Conservation (phyloP, 176 grass and related monocot genomes). For the Lolium perenne region DNA sequence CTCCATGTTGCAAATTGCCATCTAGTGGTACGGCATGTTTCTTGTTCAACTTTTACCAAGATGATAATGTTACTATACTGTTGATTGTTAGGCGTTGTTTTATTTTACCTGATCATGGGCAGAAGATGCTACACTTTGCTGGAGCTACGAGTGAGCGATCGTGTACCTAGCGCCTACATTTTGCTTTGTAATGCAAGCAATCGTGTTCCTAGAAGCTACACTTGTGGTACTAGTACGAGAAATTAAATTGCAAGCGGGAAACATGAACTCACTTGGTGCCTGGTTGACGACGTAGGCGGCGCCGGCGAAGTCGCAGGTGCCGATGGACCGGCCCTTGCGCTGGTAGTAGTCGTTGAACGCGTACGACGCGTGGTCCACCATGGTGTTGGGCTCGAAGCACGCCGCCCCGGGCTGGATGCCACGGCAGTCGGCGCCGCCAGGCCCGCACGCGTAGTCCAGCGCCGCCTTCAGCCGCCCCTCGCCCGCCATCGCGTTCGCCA, state of each 20-base stretch:
- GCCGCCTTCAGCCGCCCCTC: slow-evolving; percentile 62
- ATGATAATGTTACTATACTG: too few relatives aligned
- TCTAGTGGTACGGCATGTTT: slow-evolving; percentile 10
- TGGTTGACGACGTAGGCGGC: slow-evolving; percentile 74
- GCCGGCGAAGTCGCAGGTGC: slow-evolving; percentile 87
- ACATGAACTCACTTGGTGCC: slow-evolving; percentile 60
- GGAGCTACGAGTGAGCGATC: neutral
- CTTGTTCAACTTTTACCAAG: too few relatives aligned
- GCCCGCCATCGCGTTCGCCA: slow-evolving; percentile 67
- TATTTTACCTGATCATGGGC: too few relatives aligned
- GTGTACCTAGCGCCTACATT: neutral
- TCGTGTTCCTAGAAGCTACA: too few relatives aligned
- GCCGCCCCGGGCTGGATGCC: slow-evolving; percentile 77
- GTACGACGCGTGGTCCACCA: slow-evolving; percentile 71
- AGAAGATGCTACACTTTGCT: neutral
- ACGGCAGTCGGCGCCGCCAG: slow-evolving; percentile 80
- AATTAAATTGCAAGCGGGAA: neutral
- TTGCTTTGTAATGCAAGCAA: neutral
- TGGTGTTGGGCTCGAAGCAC: slow-evolving; percentile 91
- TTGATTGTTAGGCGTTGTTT: too few relatives aligned
- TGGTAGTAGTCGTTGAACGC: slow-evolving; percentile 91
- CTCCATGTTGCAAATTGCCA: neutral
- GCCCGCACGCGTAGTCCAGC: slow-evolving; percentile 86
- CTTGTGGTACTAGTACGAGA: neutral
- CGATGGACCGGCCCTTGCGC: slow-evolving; percentile 59